A percentile compares a stretch with the other conserved stretches of the same genome.
Evolutionary conservation across 768 basidiomycete species (phyloP).

Genomic region (Mycena vitilis): DNA sequence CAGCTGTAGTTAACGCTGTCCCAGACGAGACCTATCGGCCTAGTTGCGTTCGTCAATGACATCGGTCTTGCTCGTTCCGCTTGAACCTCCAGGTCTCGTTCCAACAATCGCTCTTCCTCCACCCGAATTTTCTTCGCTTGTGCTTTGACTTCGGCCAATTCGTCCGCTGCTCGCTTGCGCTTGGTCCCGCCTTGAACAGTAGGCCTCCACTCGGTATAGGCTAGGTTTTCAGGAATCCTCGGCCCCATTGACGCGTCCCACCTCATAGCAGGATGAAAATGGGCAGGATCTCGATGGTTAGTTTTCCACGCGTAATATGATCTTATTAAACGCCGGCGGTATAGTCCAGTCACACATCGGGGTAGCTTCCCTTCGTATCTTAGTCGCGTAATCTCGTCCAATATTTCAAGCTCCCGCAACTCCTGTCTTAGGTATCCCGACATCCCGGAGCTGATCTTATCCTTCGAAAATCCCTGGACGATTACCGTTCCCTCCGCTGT

Average conservation of each 20-base stretch:
- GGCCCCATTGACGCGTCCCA: not conserved
- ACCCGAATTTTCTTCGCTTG: not conserved
- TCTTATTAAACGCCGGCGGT: not conserved
- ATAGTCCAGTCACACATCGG: conserved; percentile 6
- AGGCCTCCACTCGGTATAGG: not conserved
- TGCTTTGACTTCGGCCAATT: not conserved
- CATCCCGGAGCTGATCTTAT: conserved; percentile 41
- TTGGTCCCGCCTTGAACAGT: not conserved
- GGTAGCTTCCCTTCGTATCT: conserved; percentile 37
- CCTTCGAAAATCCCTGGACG: too few relatives aligned
- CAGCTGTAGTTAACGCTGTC: not conserved
- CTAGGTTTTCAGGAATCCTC: not conserved
- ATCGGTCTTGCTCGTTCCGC: not conserved
- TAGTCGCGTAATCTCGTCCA: conserved; percentile 48
- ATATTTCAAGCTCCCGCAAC: conserved; percentile 47
- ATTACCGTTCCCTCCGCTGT: too few relatives aligned
- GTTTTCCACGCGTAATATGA: not conserved
- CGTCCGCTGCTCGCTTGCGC: not conserved
- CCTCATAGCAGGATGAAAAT: not conserved
- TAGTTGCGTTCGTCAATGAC: too few relatives aligned
- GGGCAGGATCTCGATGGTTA: not conserved
- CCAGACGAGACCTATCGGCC: not conserved
- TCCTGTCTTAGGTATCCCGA: conserved; percentile 47
- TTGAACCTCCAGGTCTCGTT: too few relatives aligned
- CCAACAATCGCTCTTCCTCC: not conserved